Evolutionary conservation across 1,284 basidiomycete species (phyloP).

Genomic region (Coniophora puteana): DNA sequence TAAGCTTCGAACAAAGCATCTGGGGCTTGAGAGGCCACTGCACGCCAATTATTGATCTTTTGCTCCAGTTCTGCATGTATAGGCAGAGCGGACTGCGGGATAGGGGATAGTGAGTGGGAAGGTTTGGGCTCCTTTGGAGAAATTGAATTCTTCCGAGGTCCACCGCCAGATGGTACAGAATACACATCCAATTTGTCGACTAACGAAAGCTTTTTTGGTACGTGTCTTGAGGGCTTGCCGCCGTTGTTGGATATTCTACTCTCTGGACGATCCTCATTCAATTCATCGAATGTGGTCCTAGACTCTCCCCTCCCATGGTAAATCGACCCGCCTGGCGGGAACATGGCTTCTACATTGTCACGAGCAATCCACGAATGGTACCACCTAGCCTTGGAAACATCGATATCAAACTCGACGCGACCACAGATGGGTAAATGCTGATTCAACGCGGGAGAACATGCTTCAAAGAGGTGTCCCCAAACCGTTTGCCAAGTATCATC

Average conservation of each 20-base stretch:
- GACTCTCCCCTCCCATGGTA: conserved; percentile 54
- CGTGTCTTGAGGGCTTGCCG: conserved; percentile 30
- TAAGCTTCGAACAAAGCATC: conserved; percentile 41
- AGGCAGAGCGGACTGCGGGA: conserved; percentile 59
- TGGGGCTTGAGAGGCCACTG: conserved; percentile 45
- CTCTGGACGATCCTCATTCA: conserved; percentile 35
- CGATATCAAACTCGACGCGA: conserved; percentile 77
- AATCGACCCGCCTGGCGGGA: conserved; percentile 37
- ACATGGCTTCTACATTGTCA: conserved; percentile 25
- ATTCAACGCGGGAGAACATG: conserved; percentile 32
- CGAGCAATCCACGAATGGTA: conserved; percentile 63
- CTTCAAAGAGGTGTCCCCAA: conserved; percentile 63
- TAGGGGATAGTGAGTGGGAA: conserved; percentile 47
- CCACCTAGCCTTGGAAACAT: conserved; percentile 68
- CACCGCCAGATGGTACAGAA: conserved; percentile 33
- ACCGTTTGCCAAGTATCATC: conserved; percentile 74
- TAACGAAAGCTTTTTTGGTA: conserved; percentile 64
- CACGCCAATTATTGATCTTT: conserved; percentile 64
- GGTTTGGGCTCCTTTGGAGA: conserved; percentile 27
- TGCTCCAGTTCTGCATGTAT: conserved; percentile 47
- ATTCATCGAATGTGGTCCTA: conserved; percentile 43
- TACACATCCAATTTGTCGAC: conserved; percentile 55
- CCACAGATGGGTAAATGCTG: conserved; percentile 58
- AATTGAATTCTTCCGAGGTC: conserved; percentile 20
- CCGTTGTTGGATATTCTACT: conserved; percentile 23